phyloP scores from a whole-genome alignment of 2,329 filamentous ascomycete species.

The Pseudogymnoascus sp. region DNA sequence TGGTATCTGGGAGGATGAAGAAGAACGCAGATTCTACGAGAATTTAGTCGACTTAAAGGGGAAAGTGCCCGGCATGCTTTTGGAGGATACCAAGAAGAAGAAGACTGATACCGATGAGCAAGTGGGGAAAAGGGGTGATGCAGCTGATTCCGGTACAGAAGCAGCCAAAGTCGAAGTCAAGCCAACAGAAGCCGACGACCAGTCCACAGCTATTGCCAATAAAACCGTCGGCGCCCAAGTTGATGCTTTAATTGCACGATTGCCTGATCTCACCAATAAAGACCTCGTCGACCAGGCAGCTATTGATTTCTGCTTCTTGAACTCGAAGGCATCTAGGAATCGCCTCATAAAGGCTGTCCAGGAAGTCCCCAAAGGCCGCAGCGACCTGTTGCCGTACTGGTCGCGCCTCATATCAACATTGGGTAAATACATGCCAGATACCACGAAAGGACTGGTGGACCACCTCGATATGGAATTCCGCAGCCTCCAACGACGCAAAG shows the following conservation, averaged over 20 bases:
- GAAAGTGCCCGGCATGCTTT: constrained; percentile 84
- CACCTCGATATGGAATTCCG: constrained; percentile 96
- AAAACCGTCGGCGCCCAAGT: constrained; percentile 97
- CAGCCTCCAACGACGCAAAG: constrained; percentile 90
- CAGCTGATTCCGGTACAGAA: constrained; percentile 38
- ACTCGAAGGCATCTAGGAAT: constrained; percentile 96
- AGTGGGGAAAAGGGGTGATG: constrained; percentile 65
- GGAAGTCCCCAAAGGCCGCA: constrained; percentile 88
- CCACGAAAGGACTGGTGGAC: constrained; percentile 83
- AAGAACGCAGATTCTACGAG: constrained; percentile 96
- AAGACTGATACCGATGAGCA: constrained; percentile 75
- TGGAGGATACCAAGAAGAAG: constrained; percentile 94
- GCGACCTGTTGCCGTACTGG: constrained; percentile 84
- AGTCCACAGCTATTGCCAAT: constrained; percentile 90
- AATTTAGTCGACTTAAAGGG: constrained; percentile 92
- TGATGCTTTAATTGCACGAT: constrained; percentile 74
- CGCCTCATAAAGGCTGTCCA: constrained; percentile 86
- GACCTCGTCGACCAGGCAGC: constrained; percentile 87
- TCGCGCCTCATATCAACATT: constrained; percentile 89
- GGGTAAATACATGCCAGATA: constrained; percentile 86
- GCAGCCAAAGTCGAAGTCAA: constrained; percentile 39
- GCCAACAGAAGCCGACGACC: constrained; percentile 57
- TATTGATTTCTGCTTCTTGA: constrained; percentile 95
- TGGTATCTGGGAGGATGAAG: constrained; percentile 98
- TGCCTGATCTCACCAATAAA: constrained; percentile 89